These are phyloP conservation scores for Suillus ampliporus DNA, from an alignment of 768 basidiomycete species.

Conservation along the genomic window DNA sequence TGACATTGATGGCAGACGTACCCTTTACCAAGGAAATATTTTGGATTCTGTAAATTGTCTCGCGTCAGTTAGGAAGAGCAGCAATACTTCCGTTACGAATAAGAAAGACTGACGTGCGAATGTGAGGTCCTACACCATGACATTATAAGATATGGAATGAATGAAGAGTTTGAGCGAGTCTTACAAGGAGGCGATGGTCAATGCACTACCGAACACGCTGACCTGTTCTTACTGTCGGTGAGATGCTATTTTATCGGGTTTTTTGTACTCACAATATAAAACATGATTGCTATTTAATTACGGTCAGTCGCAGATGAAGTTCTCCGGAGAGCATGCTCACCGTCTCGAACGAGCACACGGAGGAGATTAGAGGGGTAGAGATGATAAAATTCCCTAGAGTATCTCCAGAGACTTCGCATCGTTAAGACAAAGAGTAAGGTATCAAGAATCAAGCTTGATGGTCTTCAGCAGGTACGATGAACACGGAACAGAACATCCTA, in stretches of 20 bases:
- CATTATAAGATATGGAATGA: neutral
- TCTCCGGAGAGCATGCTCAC: slow-evolving; percentile 16
- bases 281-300: slow-evolving; percentile 8
- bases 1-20: slow-evolving; percentile 1
- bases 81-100: neutral
- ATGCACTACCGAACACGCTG: slow-evolving; percentile 9
- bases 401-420: slow-evolving; percentile 11
- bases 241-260: no score
- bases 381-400: neutral
- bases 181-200: slow-evolving; percentile 11
- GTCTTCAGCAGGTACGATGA: neutral
- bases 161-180: neutral
- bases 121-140: slow-evolving; percentile 7
- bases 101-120: slow-evolving; percentile 6
- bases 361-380: slow-evolving; percentile 18
- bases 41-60: slow-evolving; percentile 8
- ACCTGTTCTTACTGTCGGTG: slow-evolving; percentile 3
- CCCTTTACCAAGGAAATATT: slow-evolving; percentile 9
- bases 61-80: neutral
- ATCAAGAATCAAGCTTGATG: slow-evolving; percentile 26
- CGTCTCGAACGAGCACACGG: slow-evolving; percentile 28
- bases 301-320: neutral
- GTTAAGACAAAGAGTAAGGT: slow-evolving; percentile 11
- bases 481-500: neutral
- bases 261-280: slow-evolving; percentile 7